Percentiles rank a stretch among this genome's conserved stretches.
Conservation (phyloP, 2,329 filamentous ascomycete genomes). For the Ustilaginoidea virens region DNA sequence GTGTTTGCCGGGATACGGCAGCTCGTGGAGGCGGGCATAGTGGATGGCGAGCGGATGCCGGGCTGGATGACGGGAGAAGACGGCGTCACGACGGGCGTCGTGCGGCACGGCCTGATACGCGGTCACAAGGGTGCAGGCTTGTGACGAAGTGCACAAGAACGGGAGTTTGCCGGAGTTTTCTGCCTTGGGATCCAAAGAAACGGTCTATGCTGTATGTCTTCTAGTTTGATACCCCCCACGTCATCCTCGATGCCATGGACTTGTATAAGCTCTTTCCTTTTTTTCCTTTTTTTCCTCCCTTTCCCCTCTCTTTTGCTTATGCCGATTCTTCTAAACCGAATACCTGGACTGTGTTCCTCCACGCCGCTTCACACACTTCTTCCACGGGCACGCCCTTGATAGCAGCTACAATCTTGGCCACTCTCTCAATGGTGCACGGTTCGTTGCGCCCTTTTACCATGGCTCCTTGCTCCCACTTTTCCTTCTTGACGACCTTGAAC, state of each 20-base stretch:
- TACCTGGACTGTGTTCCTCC: conserved; percentile 66
- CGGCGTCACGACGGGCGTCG: conserved; percentile 56
- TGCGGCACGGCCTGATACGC: conserved; percentile 49
- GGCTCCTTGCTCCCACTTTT: conserved; percentile 73
- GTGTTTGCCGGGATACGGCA: conserved; percentile 69
- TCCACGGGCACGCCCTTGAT: conserved; percentile 70
- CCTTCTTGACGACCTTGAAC: conserved; percentile 84
- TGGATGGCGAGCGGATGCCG: conserved; percentile 67
- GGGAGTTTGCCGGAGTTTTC: conserved; percentile 8
- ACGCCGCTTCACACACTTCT: conserved; percentile 74
- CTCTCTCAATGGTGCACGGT: conserved; percentile 69
- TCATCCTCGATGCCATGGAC: no score
- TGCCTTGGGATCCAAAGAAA: no score
- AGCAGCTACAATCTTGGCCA: conserved; percentile 76
- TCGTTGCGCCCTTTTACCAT: conserved; percentile 97
- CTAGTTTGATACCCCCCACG: conserved; percentile 18
- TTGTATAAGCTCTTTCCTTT: no score
- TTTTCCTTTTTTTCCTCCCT: no score
- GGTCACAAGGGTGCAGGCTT: conserved; percentile 41
- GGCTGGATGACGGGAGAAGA: conserved; percentile 87
- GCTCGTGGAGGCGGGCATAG: conserved; percentile 59
- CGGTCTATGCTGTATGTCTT: no score
- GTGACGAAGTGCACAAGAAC: conserved; percentile 13
- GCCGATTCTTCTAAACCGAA: conserved; percentile 45
- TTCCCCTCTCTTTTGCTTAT: no score